Evolutionary conservation across 257 asterid genomes (phyloP).

Genomic region (Rhazya stricta): DNA sequence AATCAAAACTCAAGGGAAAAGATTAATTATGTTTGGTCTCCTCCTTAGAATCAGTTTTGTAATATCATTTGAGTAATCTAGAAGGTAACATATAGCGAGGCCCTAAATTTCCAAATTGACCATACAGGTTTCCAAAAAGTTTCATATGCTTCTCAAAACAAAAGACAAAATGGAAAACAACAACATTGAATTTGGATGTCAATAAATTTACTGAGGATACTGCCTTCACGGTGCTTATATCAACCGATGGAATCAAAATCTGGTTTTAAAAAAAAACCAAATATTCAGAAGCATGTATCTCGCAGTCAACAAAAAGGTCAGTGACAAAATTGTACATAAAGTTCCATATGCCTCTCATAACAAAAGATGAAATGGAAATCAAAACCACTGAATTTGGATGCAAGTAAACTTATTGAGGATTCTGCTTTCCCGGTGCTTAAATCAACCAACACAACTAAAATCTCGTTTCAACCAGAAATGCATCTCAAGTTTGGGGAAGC

Average conservation of each 20-base stretch:
- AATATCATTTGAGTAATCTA: not conserved
- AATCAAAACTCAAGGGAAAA: not conserved
- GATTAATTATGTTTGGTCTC: not conserved
- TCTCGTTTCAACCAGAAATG: not conserved
- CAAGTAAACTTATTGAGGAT: not conserved
- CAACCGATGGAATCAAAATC: no score
- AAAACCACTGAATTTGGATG: not conserved
- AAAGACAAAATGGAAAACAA: not conserved
- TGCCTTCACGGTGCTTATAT: not conserved
- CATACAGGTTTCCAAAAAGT: not conserved
- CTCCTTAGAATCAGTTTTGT: not conserved
- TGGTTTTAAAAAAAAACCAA: no score
- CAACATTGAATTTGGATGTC: not conserved
- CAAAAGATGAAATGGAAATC: not conserved
- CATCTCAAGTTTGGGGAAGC: constrained; percentile 6
- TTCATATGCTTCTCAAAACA: not conserved
- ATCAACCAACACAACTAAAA: not conserved
- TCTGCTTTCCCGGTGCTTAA: not conserved
- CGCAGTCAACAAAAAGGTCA: no score
- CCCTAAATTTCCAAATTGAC: not conserved
- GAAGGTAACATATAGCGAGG: not conserved
- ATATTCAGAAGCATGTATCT: no score
- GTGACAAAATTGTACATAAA: no score
- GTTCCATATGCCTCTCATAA: not conserved
- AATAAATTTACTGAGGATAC: not conserved